Conservation (phyloP, 352 stramenopile species). For the Pythium grandisporangium region DNA sequence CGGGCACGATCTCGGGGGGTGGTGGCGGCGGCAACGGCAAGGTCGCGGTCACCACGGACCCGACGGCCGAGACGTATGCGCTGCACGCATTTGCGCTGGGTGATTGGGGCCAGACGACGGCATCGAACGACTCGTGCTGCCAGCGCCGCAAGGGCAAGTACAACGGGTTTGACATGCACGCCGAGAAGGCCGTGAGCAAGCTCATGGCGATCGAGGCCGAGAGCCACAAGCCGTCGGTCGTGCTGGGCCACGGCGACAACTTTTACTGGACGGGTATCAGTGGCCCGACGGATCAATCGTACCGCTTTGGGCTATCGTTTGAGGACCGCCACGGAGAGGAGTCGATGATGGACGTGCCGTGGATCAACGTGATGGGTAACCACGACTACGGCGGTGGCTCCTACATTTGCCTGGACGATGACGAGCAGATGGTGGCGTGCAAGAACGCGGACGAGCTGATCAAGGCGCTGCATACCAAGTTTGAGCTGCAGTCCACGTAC, state of each 20-base stretch:
- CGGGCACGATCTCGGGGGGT: conserved; percentile 3
- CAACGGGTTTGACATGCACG: conserved; percentile 21
- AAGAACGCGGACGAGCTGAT: conserved; percentile 9
- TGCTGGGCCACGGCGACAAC: conserved; percentile 34
- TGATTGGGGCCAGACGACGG: conserved; percentile 15
- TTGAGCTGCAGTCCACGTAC: conserved; percentile 24
- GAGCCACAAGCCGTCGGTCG: conserved; percentile 18
- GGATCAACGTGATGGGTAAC: conserved; percentile 35
- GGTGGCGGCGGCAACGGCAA: conserved; percentile 7
- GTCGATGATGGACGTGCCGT: conserved; percentile 19
- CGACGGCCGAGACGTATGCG: conserved; percentile 6
- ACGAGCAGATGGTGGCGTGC: conserved; percentile 12
- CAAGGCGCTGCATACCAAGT: conserved; percentile 15
- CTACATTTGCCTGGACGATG: conserved; percentile 22
- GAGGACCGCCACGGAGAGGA: conserved; percentile 19
- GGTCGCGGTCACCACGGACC: conserved; percentile 8
- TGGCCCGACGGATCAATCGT: conserved; percentile 14
- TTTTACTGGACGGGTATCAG: conserved; percentile 37
- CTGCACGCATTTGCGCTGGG: conserved; percentile 17
- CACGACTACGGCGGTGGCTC: conserved; percentile 29
- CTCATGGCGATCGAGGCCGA: conserved; percentile 23
- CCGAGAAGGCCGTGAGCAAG: conserved; percentile 16
- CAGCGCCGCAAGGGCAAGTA: conserved; percentile 15
- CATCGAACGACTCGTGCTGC: conserved; percentile 16
- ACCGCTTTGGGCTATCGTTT: conserved; percentile 26